Evolutionary conservation across 371 early-diverging fungal species (phyloP), one percentile per base, ranked within the genome.

Genomic region (Syncephalis fuscata): DNA sequence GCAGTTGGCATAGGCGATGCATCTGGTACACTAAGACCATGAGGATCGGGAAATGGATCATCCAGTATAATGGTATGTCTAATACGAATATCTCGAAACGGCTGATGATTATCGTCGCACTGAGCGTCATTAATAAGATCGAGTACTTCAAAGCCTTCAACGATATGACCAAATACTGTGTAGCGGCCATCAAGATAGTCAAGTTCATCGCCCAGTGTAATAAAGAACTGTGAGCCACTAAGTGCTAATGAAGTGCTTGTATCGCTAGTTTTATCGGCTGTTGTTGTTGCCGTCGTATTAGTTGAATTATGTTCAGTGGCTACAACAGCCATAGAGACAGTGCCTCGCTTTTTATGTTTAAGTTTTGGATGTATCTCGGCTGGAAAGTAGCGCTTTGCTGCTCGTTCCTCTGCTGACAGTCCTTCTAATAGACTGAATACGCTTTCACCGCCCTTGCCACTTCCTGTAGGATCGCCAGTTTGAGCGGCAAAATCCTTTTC

Each of bases 111-210:
- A 3, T 71, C 67, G 48, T 90, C 90, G 39, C 83, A 84, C 41
- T 75, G 72, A 0, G 76, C 70, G 2, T 63, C 59, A 48, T 86
- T 85, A 40, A 94, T 75, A 55, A 77, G 70, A 23, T 93, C 92
- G 15, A 97, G 54, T 4, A 83, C 76, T 16, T 95, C 97, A 48
- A 85, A 64, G 0, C 98, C 98, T 62, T 95, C 95, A 0, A 85
- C 88, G 0, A 99, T 88, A 48, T 83, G 67, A 0, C 99, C 99
- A 77, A 99, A 93, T 17, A 97, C 82, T 8, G 93, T 88, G 46
- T 94, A 92, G 54, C 86, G 85, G n/a, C 89, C 91, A 60, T 99
- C 92, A 26, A 99, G 67, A 59, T 91, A 92, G 43, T 84, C 84
- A 15, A 94, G 59, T 40, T 66, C 63, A 23, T 92, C 90, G 0